Evolutionary conservation across 495 filamentous ascomycete genomes (phyloP).

Genomic region (Parathielavia hyrcaniae): DNA sequence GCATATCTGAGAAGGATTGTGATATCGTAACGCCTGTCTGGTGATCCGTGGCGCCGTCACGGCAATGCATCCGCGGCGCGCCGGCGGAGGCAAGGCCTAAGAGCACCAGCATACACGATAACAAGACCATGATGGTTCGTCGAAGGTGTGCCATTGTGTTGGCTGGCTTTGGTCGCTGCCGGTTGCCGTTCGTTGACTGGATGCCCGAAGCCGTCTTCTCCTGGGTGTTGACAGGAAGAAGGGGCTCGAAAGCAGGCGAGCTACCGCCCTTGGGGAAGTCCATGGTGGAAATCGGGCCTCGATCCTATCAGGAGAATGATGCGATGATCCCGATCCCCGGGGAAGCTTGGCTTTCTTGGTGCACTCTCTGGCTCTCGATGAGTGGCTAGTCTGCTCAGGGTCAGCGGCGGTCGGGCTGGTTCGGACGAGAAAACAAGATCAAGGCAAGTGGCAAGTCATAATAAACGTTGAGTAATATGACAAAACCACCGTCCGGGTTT

Average conservation of each 20-base stretch:
- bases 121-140: conserved; percentile 27
- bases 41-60: conserved; percentile 17
- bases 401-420: conserved; percentile 2
- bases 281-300: conserved; percentile 11
- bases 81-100: conserved; percentile 30
- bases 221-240: conserved; percentile 10
- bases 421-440: conserved; percentile 1
- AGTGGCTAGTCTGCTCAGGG: conserved; percentile 7
- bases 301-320: not conserved
- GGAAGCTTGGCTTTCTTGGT: not conserved
- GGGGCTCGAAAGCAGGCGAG: conserved; percentile 10
- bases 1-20: conserved; percentile 30
- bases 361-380: not conserved
- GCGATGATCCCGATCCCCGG: conserved; percentile 3
- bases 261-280: conserved; percentile 13
- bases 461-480: not conserved
- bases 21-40: conserved; percentile 8
- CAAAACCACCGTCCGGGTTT: not conserved
- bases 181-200: conserved; percentile 2
- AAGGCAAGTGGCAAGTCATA: not conserved
- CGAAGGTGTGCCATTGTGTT: conserved; percentile 26
- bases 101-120: conserved; percentile 29
- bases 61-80: conserved; percentile 13
- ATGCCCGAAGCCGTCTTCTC: conserved; percentile 14
- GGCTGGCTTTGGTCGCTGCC: conserved; percentile 2